Evolutionary conservation across 2,329 filamentous ascomycete genomes (phyloP).

Genomic region (Helminthosporium solani): DNA sequence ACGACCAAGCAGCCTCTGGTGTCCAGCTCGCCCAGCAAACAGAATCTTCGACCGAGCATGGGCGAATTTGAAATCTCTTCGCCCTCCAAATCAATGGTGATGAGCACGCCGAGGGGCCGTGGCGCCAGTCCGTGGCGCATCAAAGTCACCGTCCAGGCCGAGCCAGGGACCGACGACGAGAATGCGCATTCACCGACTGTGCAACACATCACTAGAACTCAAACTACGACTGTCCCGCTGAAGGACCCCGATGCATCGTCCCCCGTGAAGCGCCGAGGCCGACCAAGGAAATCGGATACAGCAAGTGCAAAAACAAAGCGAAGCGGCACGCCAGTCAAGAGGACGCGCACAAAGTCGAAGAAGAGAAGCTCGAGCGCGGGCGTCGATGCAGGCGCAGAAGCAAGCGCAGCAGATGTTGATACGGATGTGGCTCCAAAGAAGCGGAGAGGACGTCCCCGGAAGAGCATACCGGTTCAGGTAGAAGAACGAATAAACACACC

Average conservation of each 20-base stretch:
- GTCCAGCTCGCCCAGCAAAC: constrained; percentile 35
- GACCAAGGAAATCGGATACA: constrained; percentile 40
- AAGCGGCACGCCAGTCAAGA: constrained; percentile 36
- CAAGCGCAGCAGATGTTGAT: constrained; percentile 24
- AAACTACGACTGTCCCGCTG: constrained; percentile 45
- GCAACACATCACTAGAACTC: constrained; percentile 28
- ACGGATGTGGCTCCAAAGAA: constrained; percentile 32
- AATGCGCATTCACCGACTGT: constrained; percentile 33
- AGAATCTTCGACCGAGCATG: constrained; percentile 18
- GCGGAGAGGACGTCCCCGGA: constrained; percentile 35
- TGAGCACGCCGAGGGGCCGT: constrained; percentile 43
- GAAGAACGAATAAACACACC: background rate
- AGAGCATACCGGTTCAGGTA: constrained; percentile 14
- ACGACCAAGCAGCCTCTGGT: constrained; percentile 25
- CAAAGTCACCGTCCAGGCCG: constrained; percentile 53
- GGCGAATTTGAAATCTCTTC: constrained; percentile 29
- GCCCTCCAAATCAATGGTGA: constrained; percentile 49
- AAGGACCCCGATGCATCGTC: constrained; percentile 42
- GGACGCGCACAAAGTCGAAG: constrained; percentile 23
- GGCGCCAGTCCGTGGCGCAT: constrained; percentile 51
- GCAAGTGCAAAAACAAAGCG: constrained; percentile 30
- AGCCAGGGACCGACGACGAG: constrained; percentile 42
- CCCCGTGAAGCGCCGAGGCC: constrained; percentile 40
- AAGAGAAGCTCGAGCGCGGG: constrained; percentile 19
- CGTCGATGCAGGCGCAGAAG: constrained; percentile 20